phyloP scores from a whole-genome alignment of 306 rosid genomes.

The Heteromeles arbutifolia region DNA sequence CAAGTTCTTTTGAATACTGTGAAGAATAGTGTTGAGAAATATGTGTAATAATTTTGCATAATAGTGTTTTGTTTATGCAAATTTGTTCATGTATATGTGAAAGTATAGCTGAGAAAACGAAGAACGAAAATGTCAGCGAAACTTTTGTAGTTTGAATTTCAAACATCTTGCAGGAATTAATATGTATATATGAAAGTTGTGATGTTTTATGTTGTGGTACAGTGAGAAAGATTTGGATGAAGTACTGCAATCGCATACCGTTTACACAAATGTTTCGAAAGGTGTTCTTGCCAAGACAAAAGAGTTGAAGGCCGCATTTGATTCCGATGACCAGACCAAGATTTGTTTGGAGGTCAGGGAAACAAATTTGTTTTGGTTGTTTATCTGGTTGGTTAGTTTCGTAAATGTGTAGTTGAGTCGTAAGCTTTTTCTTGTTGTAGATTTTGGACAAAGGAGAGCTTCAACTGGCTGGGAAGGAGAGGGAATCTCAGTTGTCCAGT shows the following conservation, averaged over 20 bases:
- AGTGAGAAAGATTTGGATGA: slow-evolving; percentile 92
- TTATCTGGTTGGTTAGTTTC: background rate
- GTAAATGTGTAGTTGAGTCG: background rate
- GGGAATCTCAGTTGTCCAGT: slow-evolving; percentile 75
- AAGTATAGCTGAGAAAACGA: no score
- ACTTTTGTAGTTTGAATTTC: no score
- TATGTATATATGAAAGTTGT: background rate
- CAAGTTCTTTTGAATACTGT: background rate
- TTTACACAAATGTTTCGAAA: slow-evolving; percentile 87
- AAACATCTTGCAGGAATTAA: no score
- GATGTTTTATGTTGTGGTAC: slow-evolving; percentile 1
- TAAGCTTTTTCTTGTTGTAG: slow-evolving; percentile 19
- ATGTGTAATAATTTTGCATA: background rate
- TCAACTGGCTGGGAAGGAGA: slow-evolving; percentile 95
- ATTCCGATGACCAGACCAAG: slow-evolving; percentile 61
- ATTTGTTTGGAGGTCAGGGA: slow-evolving; percentile 74
- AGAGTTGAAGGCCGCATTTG: slow-evolving; percentile 73
- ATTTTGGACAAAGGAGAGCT: slow-evolving; percentile 89
- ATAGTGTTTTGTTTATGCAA: background rate
- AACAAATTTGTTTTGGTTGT: background rate
- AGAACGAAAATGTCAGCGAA: no score
- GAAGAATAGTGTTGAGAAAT: background rate
- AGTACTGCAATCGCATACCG: slow-evolving; percentile 83
- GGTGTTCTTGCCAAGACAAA: slow-evolving; percentile 90
- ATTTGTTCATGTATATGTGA: no score